Conservation (phyloP, 805 yeast genomes). For the Wickerhamomyces queroliae region DNA sequence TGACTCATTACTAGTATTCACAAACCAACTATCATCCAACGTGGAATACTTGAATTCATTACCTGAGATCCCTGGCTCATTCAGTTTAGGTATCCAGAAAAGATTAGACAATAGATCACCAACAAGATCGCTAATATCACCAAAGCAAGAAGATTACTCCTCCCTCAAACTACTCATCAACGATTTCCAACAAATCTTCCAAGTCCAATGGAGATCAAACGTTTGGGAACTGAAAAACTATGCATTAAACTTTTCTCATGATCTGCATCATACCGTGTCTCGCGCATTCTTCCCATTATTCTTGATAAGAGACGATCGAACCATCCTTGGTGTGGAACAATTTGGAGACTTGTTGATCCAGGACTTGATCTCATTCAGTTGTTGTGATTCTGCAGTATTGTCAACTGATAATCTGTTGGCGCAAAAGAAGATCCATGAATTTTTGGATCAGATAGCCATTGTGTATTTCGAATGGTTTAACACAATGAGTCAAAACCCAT, state of each 20-base stretch:
- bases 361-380: conserved; percentile 38
- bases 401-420: conserved; percentile 19
- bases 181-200: conserved; percentile 33
- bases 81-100: conserved; percentile 42
- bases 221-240: conserved; percentile 26
- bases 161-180: conserved; percentile 25
- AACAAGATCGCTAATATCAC: conserved; percentile 24
- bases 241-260: conserved; percentile 27
- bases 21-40: too few relatives aligned
- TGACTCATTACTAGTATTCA: conserved; percentile 7
- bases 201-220: conserved; percentile 24
- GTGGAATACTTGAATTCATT: conserved; percentile 17
- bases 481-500: conserved; percentile 56
- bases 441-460: conserved; percentile 42
- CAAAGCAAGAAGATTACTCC: conserved; percentile 25
- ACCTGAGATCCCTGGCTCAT: conserved; percentile 29
- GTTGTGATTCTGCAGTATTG: conserved; percentile 29
- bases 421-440: conserved; percentile 18
- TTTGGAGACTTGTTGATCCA: conserved; percentile 31
- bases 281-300: conserved; percentile 60
- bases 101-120: conserved; percentile 45
- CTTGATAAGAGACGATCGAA: conserved; percentile 55
- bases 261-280: conserved; percentile 37
- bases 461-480: conserved; percentile 39
- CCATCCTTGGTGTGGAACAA: conserved; percentile 46